Base-by-base conservation (phyloP, 495 filamentous ascomycete genomes). In the Penicillium fimorum region DNA sequence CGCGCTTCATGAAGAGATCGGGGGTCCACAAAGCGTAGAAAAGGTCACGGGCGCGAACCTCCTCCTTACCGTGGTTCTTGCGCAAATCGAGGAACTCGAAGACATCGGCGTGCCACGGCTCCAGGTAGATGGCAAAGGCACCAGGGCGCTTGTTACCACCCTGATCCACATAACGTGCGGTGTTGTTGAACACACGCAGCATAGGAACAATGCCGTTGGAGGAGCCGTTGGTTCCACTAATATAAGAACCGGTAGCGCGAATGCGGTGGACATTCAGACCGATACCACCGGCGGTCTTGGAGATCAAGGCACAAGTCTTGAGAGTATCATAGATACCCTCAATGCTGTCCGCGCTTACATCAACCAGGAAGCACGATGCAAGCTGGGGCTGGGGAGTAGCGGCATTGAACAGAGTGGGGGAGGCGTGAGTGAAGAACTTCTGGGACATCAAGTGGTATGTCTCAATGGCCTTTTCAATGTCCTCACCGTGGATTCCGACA, bases 1-100 rank as follows among this genome's bases (percentile, higher is more conserved):
- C 92, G 65, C 94, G 91, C 80, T 94, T 95, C 94, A 98, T 98
- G 85, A 98, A 98, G 25, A 98, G 82, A 78, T 98, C 94, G 17
- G 95, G 92, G 54, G 96, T 96, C 94, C 94, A 98, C 45, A 98
- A 84, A 61, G 94, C 94, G 59, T 93, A 91, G 86, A 98, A 98
- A 25, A 98, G 82, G 73, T 98, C 94, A 67, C 94, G 92, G 60
- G 94, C 94, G 64, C 94, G 91, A 53, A 95, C 83, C 76, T 98
- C 94, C 68, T 98, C 94, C 75, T 98, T 98, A 60, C 94, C 94
- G 71, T 98, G 94, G 74, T 98, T 98, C 86, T 98, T 98, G 59
- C 94, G 88, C 43, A 98, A 84, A 67, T 98, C 94, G 60, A 98
- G 83, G 81, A 95, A 98, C 69, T 93, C 87, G 65, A 97, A 97